Base-by-base conservation (phyloP, 23 red algal species). In the Chondrus crispus region DNA sequence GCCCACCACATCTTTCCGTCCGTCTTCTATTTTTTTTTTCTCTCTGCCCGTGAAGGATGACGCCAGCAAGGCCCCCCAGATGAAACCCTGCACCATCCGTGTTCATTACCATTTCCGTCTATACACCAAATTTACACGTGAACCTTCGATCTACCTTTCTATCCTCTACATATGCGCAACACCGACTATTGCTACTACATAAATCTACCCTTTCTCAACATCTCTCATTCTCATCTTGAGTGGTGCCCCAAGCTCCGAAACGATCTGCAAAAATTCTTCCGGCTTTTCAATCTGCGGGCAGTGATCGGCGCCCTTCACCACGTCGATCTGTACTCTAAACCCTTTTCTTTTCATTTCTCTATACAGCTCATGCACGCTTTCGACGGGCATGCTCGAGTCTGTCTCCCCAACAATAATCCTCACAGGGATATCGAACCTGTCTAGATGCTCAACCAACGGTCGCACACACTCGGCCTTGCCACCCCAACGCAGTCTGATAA, bases 231-330 rank as follows among this genome's bases (percentile, higher is more conserved):
- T n/a, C n/a, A n/a, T n/a, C n/a, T n/a, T n/a, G n/a, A n/a, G n/a
- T n/a, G n/a, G n/a, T n/a, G n/a, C n/a, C 60, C 60, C 18, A 9
- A 66, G 18, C 26, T 32, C 18, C 33, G 48, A 9, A 29, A 92
- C 84, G 43, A 92, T 92, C 35, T 82, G 37, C 16, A 63, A 66
- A 45, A 98, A 98, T 26, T 87, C 38, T 8, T 40, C 84, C 1
- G 96, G 96, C 44, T 95, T 62, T 52, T 98, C 96, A 14, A 98
- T 50, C 81, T 91, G 81, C 2, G 96, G 93, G 32, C 93, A 95
- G n/a, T 98, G 96, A 72, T 95, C 96, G 29, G 68, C 86, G 2
- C 66, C 82, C 32, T 85, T 63, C 12, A 96, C 48, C 28, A 98
- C 91, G 36, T 89, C 43, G 32, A 96, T 62, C n/a, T 28, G 20